Percentiles rank a stretch among this genome's conserved stretches.
Evolutionary conservation across 2,329 filamentous ascomycete genomes (phyloP).

Genomic region (Calonectria pauciramosa): DNA sequence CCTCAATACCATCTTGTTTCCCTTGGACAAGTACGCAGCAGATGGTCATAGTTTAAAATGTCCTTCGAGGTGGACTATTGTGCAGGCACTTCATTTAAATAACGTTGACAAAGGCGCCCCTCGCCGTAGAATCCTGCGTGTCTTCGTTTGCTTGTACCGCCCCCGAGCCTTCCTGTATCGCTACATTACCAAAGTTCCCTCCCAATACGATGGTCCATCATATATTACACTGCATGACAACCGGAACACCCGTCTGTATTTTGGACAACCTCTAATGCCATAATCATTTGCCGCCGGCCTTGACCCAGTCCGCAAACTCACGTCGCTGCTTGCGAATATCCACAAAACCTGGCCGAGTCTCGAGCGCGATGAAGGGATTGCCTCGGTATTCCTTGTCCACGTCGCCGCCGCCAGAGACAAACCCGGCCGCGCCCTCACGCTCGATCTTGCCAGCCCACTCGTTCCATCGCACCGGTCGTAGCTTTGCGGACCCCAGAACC

Average conservation of each 20-base stretch:
- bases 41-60: background rate
- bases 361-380: constrained; percentile 84
- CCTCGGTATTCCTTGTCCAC: constrained; percentile 78
- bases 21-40: background rate
- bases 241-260: background rate
- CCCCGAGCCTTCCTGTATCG: background rate
- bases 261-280: background rate
- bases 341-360: constrained; percentile 86
- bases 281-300: constrained; percentile 48
- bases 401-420: constrained; percentile 70
- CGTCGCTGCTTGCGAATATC: constrained; percentile 86
- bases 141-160: background rate
- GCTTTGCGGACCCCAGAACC: constrained; percentile 80
- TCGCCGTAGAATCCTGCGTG: background rate
- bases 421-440: constrained; percentile 75
- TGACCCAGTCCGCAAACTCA: constrained; percentile 84
- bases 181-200: background rate
- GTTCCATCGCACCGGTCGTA: constrained; percentile 88
- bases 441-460: constrained; percentile 89
- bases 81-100: background rate
- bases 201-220: background rate
- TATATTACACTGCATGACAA: background rate
- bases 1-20: background rate
- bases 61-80: background rate
- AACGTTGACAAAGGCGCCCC: no score